These are phyloP conservation scores for Globisporangium parvum DNA, from an alignment of 352 stramenopile genomes.

Conservation along the genomic window DNA sequence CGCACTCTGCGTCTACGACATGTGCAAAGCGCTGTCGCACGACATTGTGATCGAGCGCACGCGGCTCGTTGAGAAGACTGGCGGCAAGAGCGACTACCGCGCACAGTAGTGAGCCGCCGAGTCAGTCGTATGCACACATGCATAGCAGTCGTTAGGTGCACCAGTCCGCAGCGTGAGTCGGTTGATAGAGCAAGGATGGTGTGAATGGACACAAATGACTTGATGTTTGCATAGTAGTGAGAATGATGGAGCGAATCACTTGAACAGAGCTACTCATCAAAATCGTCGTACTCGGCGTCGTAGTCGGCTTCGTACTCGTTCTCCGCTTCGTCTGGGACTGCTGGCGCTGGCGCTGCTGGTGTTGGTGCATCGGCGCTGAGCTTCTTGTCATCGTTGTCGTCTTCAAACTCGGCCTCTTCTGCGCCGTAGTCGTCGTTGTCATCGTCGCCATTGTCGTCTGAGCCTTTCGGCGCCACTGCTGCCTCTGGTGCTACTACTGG, in stretches of 20 bases:
- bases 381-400: conserved; percentile 13
- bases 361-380: not conserved
- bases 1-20: conserved; percentile 97
- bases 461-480: conserved; percentile 8
- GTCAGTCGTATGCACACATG: no score
- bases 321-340: conserved; percentile 11
- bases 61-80: conserved; percentile 86
- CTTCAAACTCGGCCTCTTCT: conserved; percentile 42
- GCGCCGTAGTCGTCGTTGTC: conserved; percentile 35
- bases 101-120: conserved; percentile 10
- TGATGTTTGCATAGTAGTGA: not conserved
- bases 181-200: not conserved
- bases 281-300: conserved; percentile 56
- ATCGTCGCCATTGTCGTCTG: conserved; percentile 21
- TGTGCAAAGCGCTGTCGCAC: conserved; percentile 92
- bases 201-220: not conserved
- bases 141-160: no score
- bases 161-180: no score
- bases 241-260: no score
- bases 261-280: conserved; percentile 27
- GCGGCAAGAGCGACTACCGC: conserved; percentile 83
- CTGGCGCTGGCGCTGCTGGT: not conserved
- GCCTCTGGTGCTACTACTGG: conserved; percentile 1
- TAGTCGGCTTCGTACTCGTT: conserved; percentile 28
- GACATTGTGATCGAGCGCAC: conserved; percentile 90